Evolutionary conservation across 495 filamentous ascomycete genomes (phyloP).

Genomic region (Entonaema liquescens): DNA sequence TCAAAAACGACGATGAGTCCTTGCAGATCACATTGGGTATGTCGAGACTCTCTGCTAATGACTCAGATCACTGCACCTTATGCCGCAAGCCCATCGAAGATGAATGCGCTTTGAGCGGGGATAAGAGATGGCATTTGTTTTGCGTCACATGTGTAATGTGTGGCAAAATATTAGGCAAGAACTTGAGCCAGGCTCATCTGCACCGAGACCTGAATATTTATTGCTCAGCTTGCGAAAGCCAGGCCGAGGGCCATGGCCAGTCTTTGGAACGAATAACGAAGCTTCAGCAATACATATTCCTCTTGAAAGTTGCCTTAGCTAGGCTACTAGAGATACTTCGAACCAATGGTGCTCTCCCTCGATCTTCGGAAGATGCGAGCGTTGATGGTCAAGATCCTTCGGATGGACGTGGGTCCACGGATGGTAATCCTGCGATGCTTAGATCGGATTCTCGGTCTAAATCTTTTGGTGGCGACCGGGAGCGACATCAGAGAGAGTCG

Average conservation of each 20-base stretch:
- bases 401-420: conserved; percentile 66
- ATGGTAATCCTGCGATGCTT: conserved; percentile 56
- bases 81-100: conserved; percentile 94
- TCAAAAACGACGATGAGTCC: conserved; percentile 74
- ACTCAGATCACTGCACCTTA: conserved; percentile 80
- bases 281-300: conserved; percentile 91
- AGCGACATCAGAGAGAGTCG: conserved; percentile 67
- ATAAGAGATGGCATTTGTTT: conserved; percentile 82
- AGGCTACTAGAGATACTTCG: conserved; percentile 87
- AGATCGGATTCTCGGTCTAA: conserved; percentile 75
- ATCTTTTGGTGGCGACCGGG: conserved; percentile 70
- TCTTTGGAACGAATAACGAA: conserved; percentile 73
- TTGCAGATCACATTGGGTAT: conserved; percentile 79
- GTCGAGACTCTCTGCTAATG: conserved; percentile 73
- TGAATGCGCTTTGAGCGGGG: conserved; percentile 76
- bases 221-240: conserved; percentile 69
- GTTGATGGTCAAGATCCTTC: conserved; percentile 70
- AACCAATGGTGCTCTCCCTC: conserved; percentile 78
- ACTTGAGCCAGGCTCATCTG: conserved; percentile 71
- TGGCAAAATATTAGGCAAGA: conserved; percentile 71
- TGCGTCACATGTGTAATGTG: conserved; percentile 83
- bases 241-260: conserved; percentile 47
- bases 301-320: conserved; percentile 90
- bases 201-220: conserved; percentile 69
- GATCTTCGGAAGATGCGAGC: conserved; percentile 79